phyloP scores from a whole-genome alignment of 805 yeast species.

The Maudiozyma turicensis region DNA sequence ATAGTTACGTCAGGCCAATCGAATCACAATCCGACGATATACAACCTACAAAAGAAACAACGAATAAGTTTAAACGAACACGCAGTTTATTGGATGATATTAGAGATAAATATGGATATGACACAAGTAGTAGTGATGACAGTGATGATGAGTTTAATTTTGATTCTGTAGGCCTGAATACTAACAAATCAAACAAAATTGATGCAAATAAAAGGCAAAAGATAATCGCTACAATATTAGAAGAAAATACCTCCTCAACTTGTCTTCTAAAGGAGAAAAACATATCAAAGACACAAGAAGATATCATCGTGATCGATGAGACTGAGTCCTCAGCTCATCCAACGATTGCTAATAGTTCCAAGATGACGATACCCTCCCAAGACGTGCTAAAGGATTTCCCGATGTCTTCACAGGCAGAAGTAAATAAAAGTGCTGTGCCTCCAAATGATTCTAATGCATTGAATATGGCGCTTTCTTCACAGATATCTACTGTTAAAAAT shows the following conservation, averaged over 20 bases:
- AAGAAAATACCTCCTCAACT: neutral
- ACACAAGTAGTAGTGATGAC: neutral
- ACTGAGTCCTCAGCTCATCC: neutral
- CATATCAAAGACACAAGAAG: neutral
- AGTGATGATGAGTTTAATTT: neutral
- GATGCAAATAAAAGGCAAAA: neutral
- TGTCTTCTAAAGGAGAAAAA: neutral
- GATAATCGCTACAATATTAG: neutral
- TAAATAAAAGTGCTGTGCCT: neutral
- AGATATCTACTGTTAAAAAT: too few relatives aligned
- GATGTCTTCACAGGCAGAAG: constrained; percentile 7
- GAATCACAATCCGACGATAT: neutral
- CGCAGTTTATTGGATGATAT: neutral
- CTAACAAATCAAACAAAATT: neutral
- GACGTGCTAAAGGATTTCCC: constrained; percentile 7
- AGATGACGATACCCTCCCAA: constrained; percentile 1
- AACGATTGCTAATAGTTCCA: neutral
- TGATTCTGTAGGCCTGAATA: neutral
- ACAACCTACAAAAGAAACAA: neutral
- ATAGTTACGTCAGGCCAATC: neutral
- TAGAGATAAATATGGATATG: neutral
- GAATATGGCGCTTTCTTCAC: neutral
- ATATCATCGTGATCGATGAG: neutral
- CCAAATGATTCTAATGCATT: neutral
- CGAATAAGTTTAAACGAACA: neutral